Evolutionary conservation across 768 basidiomycete species (phyloP).

Genomic region (Kwoniella sp.): DNA sequence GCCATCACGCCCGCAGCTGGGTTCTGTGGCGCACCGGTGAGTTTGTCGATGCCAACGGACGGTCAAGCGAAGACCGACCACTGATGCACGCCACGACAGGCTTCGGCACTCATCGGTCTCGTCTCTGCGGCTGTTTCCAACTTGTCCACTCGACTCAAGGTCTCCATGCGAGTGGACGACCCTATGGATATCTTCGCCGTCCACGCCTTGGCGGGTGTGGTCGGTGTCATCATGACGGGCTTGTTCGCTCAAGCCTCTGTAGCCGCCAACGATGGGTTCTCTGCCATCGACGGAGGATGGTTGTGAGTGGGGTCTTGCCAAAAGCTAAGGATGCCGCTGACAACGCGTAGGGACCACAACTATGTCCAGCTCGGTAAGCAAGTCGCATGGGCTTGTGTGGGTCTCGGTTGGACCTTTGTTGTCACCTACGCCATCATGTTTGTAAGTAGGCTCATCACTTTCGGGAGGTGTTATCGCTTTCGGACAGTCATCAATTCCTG

Average conservation of each 20-base stretch:
- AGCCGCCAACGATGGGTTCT: conserved; percentile 72
- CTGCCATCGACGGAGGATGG: conserved; percentile 71
- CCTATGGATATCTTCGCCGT: conserved; percentile 73
- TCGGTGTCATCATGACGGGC: conserved; percentile 64
- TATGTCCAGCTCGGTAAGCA: conserved; percentile 77
- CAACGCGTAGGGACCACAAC: conserved; percentile 41
- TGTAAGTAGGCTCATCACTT: conserved; percentile 12
- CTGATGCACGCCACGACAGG: conserved; percentile 50
- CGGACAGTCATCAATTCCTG: too few relatives aligned
- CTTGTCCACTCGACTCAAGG: conserved; percentile 93
- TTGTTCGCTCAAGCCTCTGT: conserved; percentile 75
- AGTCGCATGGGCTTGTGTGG: conserved; percentile 55
- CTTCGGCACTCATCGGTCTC: conserved; percentile 79
- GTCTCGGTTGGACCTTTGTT: conserved; percentile 49
- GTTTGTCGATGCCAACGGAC: conserved; percentile 57
- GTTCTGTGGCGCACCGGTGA: conserved; percentile 48
- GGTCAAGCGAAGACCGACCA: conserved; percentile 46
- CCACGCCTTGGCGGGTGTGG: conserved; percentile 51
- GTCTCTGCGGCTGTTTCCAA: conserved; percentile 81
- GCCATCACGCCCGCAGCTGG: conserved; percentile 54
- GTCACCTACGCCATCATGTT: conserved; percentile 48
- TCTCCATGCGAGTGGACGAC: conserved; percentile 54
- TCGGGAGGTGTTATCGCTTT: not conserved
- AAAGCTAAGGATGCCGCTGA: not conserved
- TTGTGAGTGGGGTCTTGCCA: conserved; percentile 49